phyloP scores from a whole-genome alignment of 2,329 filamentous ascomycete genomes.

The Fusarium devonianum region DNA sequence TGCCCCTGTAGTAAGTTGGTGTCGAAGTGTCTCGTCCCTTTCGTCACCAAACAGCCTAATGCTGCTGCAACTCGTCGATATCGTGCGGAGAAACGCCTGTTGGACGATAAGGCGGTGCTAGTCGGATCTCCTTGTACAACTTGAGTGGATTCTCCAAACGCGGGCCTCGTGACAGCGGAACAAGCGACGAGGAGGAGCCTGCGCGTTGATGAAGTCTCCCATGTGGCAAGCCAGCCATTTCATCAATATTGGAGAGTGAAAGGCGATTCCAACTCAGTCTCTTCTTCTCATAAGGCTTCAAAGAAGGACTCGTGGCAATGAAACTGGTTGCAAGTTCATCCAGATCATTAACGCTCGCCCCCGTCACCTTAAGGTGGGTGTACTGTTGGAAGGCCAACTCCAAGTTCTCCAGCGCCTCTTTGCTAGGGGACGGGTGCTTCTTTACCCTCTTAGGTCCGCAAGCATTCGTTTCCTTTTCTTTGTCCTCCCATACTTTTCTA shows the following conservation, averaged over 20 bases:
- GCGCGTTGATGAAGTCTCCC: conserved; percentile 16
- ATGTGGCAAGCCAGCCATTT: conserved; percentile 8
- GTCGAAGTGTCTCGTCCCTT: too few relatives aligned
- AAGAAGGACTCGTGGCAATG: conserved; percentile 11
- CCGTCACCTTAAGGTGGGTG: conserved; percentile 30
- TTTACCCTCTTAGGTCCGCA: conserved; percentile 41
- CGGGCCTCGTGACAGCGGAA: conserved; percentile 2
- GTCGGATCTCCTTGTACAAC: conserved; percentile 36
- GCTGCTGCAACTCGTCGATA: conserved; percentile 48
- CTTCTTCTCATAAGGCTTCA: conserved; percentile 44
- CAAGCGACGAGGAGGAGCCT: conserved; percentile 26
- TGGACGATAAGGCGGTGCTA: conserved; percentile 40
- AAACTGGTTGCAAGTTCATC: conserved; percentile 44
- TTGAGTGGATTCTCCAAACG: conserved; percentile 29
- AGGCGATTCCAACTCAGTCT: conserved; percentile 27
- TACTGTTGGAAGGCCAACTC: conserved; percentile 48
- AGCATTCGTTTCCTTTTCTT: background rate
- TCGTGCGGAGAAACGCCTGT: conserved; percentile 37
- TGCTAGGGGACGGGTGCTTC: conserved; percentile 56
- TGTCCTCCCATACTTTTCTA: conserved; percentile 7
- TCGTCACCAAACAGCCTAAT: background rate
- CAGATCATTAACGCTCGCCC: conserved; percentile 26
- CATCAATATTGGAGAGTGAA: conserved; percentile 23
- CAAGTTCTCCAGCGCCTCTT: conserved; percentile 50
- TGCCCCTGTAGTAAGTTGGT: too few relatives aligned